Evolutionary conservation across 1,284 basidiomycete genomes (phyloP).

Genomic region (Pseudozyma sp.): DNA sequence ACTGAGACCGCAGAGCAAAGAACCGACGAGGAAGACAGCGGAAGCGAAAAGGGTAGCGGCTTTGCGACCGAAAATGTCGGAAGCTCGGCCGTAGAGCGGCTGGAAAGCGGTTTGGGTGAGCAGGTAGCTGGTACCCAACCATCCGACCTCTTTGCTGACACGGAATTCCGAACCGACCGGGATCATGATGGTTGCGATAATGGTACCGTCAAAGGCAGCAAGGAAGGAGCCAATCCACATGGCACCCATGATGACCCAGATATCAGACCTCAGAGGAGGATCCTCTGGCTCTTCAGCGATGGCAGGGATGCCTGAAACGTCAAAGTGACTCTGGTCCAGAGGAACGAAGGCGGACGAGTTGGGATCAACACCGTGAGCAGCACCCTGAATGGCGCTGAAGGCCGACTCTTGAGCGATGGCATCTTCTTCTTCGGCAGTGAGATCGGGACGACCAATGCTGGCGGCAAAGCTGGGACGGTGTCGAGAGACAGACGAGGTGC

Average conservation of each 20-base stretch:
- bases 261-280: constrained; percentile 48
- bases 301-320: constrained; percentile 31
- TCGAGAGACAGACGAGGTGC: constrained; percentile 29
- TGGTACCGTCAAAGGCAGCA: constrained; percentile 65
- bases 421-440: constrained; percentile 56
- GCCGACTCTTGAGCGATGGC: constrained; percentile 63
- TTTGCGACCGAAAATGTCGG: constrained; percentile 68
- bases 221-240: constrained; percentile 68
- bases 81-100: constrained; percentile 65
- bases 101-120: constrained; percentile 68
- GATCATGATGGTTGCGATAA: constrained; percentile 65
- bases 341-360: constrained; percentile 66
- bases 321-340: constrained; percentile 62
- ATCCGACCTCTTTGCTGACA: constrained; percentile 63
- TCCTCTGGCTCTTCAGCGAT: constrained; percentile 47
- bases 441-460: constrained; percentile 48
- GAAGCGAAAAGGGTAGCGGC: constrained; percentile 66
- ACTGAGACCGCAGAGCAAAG: constrained; percentile 64
- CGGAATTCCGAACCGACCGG: constrained; percentile 67
- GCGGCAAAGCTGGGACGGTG: constrained; percentile 48
- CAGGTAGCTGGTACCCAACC: constrained; percentile 67
- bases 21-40: constrained; percentile 62
- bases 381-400: constrained; percentile 63
- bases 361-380: constrained; percentile 65
- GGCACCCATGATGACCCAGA: constrained; percentile 65